Percentiles rank a stretch among this genome's conserved stretches.
These are phyloP conservation scores for Stellera chamaejasme DNA, from an alignment of 345 rosid species.

Conservation along the genomic window DNA sequence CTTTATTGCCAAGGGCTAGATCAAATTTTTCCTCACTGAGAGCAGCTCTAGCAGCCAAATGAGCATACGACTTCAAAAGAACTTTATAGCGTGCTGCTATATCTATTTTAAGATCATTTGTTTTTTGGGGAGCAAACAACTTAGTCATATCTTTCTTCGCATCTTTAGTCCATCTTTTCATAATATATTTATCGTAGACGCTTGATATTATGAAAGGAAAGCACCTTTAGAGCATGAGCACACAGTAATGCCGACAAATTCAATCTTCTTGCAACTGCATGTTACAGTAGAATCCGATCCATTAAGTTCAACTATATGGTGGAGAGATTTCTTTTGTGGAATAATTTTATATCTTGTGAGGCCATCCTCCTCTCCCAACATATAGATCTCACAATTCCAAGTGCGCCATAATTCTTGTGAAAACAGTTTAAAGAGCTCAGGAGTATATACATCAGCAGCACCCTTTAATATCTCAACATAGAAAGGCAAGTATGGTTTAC, in stretches of 20 bases:
- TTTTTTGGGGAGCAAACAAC: too few relatives aligned
- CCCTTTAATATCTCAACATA: constrained; percentile 1
- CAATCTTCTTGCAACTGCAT: background rate
- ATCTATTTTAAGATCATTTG: too few relatives aligned
- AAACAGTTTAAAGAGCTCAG: background rate
- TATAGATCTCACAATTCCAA: too few relatives aligned
- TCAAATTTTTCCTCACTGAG: background rate
- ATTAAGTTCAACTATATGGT: background rate
- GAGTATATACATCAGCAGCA: background rate
- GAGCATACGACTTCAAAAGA: too few relatives aligned
- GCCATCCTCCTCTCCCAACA: too few relatives aligned
- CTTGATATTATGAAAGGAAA: background rate
- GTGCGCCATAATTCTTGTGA: background rate
- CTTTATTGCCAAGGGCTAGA: too few relatives aligned
- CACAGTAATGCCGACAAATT: background rate
- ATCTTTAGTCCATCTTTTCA: background rate
- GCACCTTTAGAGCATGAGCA: too few relatives aligned
- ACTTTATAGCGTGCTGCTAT: too few relatives aligned
- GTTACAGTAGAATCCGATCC: too few relatives aligned
- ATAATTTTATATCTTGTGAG: background rate
- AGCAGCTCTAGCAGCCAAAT: background rate
- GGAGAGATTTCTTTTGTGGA: background rate
- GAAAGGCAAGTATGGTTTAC: background rate
- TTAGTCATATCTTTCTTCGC: too few relatives aligned
- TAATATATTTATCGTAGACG: background rate